Evolutionary conservation across 2,329 filamentous ascomycete genomes (phyloP).

Genomic region (Colletotrichum siamense): DNA sequence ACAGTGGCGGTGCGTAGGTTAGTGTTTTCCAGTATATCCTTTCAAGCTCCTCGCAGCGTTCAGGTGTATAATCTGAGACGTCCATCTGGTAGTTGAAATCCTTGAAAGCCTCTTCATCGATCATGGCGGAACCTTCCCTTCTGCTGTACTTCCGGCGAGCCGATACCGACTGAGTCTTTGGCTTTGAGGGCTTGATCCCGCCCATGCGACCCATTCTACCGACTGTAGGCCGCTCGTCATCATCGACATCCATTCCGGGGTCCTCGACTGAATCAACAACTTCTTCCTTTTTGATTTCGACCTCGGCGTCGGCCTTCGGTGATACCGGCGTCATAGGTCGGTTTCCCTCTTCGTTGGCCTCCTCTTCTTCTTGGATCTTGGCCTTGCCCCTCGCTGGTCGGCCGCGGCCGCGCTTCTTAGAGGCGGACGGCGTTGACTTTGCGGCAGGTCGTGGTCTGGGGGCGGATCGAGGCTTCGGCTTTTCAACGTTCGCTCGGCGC

Average conservation of each 20-base stretch:
- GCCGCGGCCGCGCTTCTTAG: constrained; percentile 46
- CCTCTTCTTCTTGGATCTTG: constrained; percentile 42
- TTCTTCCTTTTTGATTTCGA: constrained; percentile 32
- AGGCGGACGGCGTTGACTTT: constrained; percentile 30
- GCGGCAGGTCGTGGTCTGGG: constrained; percentile 30
- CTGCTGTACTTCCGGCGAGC: constrained; percentile 87
- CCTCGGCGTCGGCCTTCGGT: constrained; percentile 38
- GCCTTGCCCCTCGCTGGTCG: constrained; percentile 42
- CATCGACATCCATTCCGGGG: constrained; percentile 38
- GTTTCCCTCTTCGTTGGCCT: constrained; percentile 27
- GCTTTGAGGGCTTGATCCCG: constrained; percentile 54
- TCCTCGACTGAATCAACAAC: constrained; percentile 59
- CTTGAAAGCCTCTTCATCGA: constrained; percentile 91
- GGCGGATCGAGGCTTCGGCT: constrained; percentile 48
- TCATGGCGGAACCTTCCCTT: constrained; percentile 75
- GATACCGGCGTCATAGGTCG: constrained; percentile 20
- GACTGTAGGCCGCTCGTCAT: constrained; percentile 41
- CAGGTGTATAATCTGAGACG: constrained; percentile 85
- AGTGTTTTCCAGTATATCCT: constrained; percentile 97
- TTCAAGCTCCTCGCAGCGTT: constrained; percentile 93
- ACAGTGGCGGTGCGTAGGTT: constrained; percentile 92
- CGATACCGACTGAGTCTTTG: constrained; percentile 77
- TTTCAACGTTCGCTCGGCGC: constrained; percentile 68
- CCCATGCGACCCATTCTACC: constrained; percentile 51
- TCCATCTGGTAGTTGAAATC: constrained; percentile 91